A percentile compares a stretch with the other conserved stretches of the same genome.
phyloP scores from a whole-genome alignment of 2,329 filamentous ascomycete species.

The Coniochaeta sp. region DNA sequence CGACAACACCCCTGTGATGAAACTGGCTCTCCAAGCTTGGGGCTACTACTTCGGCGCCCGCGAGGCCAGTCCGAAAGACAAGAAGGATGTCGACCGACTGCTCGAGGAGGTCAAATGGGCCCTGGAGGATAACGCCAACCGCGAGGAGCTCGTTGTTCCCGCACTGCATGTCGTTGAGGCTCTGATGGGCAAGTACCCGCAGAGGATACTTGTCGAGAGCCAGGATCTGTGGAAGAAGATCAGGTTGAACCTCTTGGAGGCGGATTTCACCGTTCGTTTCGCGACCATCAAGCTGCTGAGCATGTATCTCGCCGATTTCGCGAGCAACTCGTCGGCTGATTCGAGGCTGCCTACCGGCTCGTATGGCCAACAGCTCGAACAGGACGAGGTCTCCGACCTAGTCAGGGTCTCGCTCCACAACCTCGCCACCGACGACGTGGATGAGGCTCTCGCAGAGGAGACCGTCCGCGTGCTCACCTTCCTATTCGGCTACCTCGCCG shows the following conservation, averaged over 20 bases:
- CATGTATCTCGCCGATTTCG: constrained; percentile 74
- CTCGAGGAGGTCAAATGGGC: constrained; percentile 46
- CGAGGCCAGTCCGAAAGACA: constrained; percentile 49
- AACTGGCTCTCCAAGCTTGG: constrained; percentile 74
- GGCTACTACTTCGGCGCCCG: constrained; percentile 72
- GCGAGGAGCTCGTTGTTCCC: constrained; percentile 68
- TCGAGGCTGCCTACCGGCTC: constrained; percentile 58
- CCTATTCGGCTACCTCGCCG: constrained; percentile 57
- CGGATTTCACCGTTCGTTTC: constrained; percentile 68
- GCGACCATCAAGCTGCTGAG: constrained; percentile 68
- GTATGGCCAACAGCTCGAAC: constrained; percentile 61
- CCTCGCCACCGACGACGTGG: constrained; percentile 56
- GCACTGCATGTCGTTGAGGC: constrained; percentile 63
- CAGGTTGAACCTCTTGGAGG: constrained; percentile 62
- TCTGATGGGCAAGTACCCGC: constrained; percentile 60
- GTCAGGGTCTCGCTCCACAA: constrained; percentile 42
- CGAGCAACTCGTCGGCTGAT: constrained; percentile 48
- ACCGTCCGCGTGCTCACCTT: constrained; percentile 77
- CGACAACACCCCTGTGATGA: constrained; percentile 62
- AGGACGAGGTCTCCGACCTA: constrained; percentile 55
- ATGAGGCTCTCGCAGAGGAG: constrained; percentile 71
- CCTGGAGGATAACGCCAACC: constrained; percentile 45
- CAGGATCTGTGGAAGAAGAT: constrained; percentile 65
- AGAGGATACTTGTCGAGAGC: constrained; percentile 52
- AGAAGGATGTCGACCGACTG: constrained; percentile 61